These are phyloP conservation scores for Erigeron canadensis DNA, from an alignment of 129 eudicot genomes.

Conservation along the genomic window DNA sequence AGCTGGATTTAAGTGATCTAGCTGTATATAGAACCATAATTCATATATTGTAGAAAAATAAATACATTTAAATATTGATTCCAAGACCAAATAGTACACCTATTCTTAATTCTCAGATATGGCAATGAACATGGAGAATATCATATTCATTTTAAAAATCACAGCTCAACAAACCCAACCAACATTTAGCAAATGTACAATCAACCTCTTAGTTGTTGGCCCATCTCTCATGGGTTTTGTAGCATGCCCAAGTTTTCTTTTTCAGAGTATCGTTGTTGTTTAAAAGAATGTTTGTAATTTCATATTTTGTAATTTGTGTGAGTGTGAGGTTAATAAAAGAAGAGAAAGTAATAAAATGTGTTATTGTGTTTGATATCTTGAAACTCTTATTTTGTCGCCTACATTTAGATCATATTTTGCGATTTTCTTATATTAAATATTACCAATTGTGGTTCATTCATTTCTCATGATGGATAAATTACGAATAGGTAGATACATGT, in stretches of 20 bases:
- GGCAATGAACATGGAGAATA: conserved; percentile 24
- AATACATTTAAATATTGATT: background rate
- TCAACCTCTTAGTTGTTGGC: conserved; percentile 38
- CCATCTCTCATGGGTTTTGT: conserved; percentile 36
- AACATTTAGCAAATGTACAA: conserved; percentile 34
- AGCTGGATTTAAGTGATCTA: no score
- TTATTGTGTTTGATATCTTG: no score
- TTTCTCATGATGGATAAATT: background rate
- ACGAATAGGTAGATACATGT: no score
- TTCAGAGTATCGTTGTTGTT: background rate
- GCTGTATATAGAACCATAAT: background rate
- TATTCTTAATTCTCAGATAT: background rate
- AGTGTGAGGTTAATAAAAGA: no score
- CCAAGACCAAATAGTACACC: conserved; percentile 5
- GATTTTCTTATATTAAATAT: no score
- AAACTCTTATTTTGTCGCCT: background rate
- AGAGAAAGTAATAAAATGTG: no score
- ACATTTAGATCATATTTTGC: no score
- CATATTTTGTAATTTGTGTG: background rate
- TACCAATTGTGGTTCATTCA: background rate
- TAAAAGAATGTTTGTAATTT: background rate
- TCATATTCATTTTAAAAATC: conserved; percentile 20
- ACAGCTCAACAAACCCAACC: conserved; percentile 45
- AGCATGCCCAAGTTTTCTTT: conserved; percentile 6
- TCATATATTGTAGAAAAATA: background rate